Evolutionary conservation across 2,329 filamentous ascomycete species (phyloP), one percentile per base, ranked within the genome.

Genomic region (Cadophora malorum): DNA sequence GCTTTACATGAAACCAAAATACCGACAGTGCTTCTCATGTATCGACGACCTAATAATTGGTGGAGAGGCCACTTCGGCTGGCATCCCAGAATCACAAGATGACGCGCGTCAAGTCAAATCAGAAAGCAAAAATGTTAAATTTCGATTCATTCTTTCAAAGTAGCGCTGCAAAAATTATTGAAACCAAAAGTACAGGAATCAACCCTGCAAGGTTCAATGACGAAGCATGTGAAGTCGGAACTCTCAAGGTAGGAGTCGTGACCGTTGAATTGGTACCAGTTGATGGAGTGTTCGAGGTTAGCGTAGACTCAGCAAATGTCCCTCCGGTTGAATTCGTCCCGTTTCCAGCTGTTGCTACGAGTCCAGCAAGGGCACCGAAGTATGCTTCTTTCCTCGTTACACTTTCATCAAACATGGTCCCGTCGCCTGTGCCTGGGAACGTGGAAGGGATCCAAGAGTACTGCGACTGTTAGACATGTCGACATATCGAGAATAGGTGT

Each of bases 381-480:
- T 67, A 69, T 25, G 67, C 67, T 23, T 62, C 60, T 45, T 69
- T 69, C 8, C 63, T 35, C 8, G 47, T 49, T 23, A 69, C 50
- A 1, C 45, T 58, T 14, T 14, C 35, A 38, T 38, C 35, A 14
- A 38, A 38, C 35, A 38, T 38, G 8, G 35, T 38, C 12, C 45
- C 64, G 21, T 67, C 53, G 0, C 72, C 73, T n/a, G 67, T 63
- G 0, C 73, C 73, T 7, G 65, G 10, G 49, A 74, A 74, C 4
- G 67, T 66, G 7, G 64, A 69, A 9, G 69, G 70, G 12, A 74
- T 67, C 73, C 73, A 74, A 2, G 70, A 72, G 23, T 67, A 72
- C 70, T 72, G 9, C 2, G 14, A 3, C 19, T 9, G 50, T 56
- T 35, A 56, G 52, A 28, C 28, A 28, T 28, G 28, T 28, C 28